These are phyloP conservation scores for Arthrobotrys sphaeroides DNA, from an alignment of 2,329 filamentous ascomycete species.

Conservation along the genomic window DNA sequence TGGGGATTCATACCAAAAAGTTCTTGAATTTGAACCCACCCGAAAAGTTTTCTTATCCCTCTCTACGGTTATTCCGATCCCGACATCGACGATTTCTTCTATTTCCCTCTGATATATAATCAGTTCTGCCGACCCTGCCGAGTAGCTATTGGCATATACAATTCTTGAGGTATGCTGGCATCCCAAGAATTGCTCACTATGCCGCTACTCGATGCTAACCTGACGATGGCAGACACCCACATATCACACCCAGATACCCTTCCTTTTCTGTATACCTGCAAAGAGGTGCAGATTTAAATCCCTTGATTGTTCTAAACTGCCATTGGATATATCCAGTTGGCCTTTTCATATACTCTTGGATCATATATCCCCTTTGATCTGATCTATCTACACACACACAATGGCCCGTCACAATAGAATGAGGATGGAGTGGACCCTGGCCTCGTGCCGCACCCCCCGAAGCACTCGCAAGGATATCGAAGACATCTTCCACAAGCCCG, in stretches of 20 bases:
- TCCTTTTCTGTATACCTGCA: conserved; percentile 13
- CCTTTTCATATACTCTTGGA: not conserved
- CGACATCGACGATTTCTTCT: conserved; percentile 8
- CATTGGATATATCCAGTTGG: conserved; percentile 13
- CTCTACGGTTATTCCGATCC: not conserved
- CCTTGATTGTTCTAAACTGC: not conserved
- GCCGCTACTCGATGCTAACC: conserved; percentile 54
- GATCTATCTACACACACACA: not conserved
- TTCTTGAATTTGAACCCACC: conserved; percentile 25
- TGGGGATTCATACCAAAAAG: conserved; percentile 30
- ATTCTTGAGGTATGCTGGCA: conserved; percentile 54
- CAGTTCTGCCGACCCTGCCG: conserved; percentile 30
- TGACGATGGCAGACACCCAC: conserved; percentile 39
- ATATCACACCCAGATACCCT: not conserved
- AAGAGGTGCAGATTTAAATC: conserved; percentile 29
- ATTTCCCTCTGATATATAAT: conserved; percentile 19
- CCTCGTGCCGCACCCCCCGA: conserved; percentile 41
- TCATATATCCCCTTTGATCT: not conserved
- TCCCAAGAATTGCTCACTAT: conserved; percentile 52
- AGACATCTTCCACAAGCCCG: conserved; percentile 47
- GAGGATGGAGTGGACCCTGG: conserved; percentile 52
- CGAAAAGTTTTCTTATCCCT: conserved; percentile 20
- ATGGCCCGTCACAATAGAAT: conserved; percentile 53
- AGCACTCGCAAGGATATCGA: conserved; percentile 48
- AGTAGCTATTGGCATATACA: conserved; percentile 48